Base-by-base conservation (phyloP, 192 early-diverging fungal genomes). In the Linnemannia exigua region DNA sequence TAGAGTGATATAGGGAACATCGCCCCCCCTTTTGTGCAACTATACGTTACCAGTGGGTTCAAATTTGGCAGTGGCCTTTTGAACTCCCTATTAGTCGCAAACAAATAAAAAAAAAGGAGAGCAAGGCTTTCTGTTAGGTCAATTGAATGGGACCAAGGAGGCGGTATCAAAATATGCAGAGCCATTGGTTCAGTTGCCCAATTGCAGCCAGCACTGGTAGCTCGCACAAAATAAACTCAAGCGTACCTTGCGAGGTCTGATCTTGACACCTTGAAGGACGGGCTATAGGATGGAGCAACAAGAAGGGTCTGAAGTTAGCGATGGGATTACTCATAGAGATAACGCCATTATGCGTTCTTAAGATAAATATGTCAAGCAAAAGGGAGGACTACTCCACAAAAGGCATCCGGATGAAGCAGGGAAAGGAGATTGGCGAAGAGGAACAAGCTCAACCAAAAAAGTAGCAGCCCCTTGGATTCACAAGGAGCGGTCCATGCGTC, bases 261-360 rank as follows among this genome's bases (percentile, higher is more conserved):
- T 93, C 84, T 89, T 93, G 80, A 91, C 92, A 92, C 92, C 92
- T 91, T 93, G 88, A 87, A 93, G 91, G 88, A 90, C 88, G 77
- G 92, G 92, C 84, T 86, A 67, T 5, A 20, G 37, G 5, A 20
- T 25, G 1, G 37, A 7, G 19, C 16, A 47, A 25, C 22, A 68
- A 33, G 66, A 36, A 75, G 5, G 51, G 16, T 7, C n/a, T 19
- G 11, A 14, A 19, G n/a, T 61, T 63, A 63, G 74, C 16, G 74
- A 38, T 63, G 38, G 7, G 36, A 25, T 75, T 75, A 20, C 58
- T 37, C n/a, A 38, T 0, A 44, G 50, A 75, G 15, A 16, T 54
- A 63, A 63, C 58, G 51, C 38, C 67, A 69, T 31, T 19, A 44
- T 44, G 41, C 3, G 36, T 20, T 67, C 33, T 9, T n/a, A 54